Evolutionary conservation across 108 stramenopile genomes (phyloP), one percentile per base, ranked within the genome.

Genomic region (Cyclotella cryptica): DNA sequence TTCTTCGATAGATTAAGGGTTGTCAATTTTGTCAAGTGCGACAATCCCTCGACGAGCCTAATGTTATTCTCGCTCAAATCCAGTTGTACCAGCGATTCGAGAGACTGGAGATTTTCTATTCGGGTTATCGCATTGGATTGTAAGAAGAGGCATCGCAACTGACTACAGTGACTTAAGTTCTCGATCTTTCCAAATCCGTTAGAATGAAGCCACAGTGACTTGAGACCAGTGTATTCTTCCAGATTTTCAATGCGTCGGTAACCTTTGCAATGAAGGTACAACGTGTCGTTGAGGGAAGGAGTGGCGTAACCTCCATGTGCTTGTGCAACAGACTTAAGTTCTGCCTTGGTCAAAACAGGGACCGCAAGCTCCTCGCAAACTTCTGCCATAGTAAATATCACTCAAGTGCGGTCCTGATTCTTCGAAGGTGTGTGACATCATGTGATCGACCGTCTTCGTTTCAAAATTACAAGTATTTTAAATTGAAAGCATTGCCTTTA

Each of bases 241-340:
- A 95, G 81, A 52, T 94, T 93, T 62, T 92, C 88, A 42, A 92
- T 90, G 10, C 68, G 51, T 18, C 70, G 78, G 61, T 82, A 94
- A 8, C 93, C 94, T 71, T 88, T 88, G 78, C 86, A 95, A 66
- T 95, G 94, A 2, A 95, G 83, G 62, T 94, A 93, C 7, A 95
- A 79, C 7, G 77, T 90, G 28, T 92, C 92, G 57, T 95, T 95
- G 21, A 95, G 79, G 45, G 85, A 87, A 9, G 94, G 94, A 6
- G 89, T 92, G 44, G 86, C 80, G 47, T 95, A 95, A 9, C 93
- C 93, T 27, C 71, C 84, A 30, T 89, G 71, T 45, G 75, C 86
- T 13, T 85, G 65, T 18, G 81, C 74, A 4, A 75, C 82, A 28
- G 39, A 24, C 0, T 44, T 45, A 28, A 90, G 72, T 47, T 85